Percentiles rank a stretch among this genome's conserved stretches.
These are phyloP conservation scores for Apiotrichum veenhuisii DNA, from an alignment of 1,284 basidiomycete genomes.

Conservation along the genomic window DNA sequence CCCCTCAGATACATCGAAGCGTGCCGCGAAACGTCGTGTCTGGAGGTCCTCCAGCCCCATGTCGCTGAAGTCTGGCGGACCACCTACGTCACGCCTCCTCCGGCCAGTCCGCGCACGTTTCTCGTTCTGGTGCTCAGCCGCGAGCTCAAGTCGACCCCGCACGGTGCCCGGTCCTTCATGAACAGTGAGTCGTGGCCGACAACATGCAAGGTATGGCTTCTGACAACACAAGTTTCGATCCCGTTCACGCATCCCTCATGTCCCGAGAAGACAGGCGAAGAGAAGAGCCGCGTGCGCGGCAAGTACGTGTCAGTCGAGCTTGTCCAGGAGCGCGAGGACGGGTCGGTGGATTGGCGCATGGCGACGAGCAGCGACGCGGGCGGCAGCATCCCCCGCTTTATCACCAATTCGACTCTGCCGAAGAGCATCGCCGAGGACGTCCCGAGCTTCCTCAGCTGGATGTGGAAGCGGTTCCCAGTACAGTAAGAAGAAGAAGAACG, in stretches of 20 bases:
- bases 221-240: constrained; percentile 33
- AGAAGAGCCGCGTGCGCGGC: constrained; percentile 42
- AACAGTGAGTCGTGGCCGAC: constrained; percentile 44
- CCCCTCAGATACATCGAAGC: constrained; percentile 46
- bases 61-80: constrained; percentile 48
- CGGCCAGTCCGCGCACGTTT: constrained; percentile 46
- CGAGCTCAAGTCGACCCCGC: constrained; percentile 29
- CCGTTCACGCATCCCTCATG: constrained; percentile 44
- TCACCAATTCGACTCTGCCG: constrained; percentile 43
- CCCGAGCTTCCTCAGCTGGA: constrained; percentile 44
- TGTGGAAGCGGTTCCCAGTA: constrained; percentile 14
- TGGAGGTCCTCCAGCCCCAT: constrained; percentile 41
- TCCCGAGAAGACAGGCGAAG: constrained; percentile 36
- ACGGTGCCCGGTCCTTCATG: constrained; percentile 40
- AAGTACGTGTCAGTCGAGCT: constrained; percentile 46
- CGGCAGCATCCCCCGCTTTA: constrained; percentile 45
- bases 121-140: constrained; percentile 40
- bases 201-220: background rate
- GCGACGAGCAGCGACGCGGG: constrained; percentile 46
- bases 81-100: constrained; percentile 46
- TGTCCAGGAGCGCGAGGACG: constrained; percentile 34
- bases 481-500: too few species aligned
- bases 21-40: constrained; percentile 38
- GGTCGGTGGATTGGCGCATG: constrained; percentile 47
- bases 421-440: constrained; percentile 46